Evolutionary conservation across 2,329 filamentous ascomycete genomes (phyloP).

Genomic region (Curvularia verruculosa): DNA sequence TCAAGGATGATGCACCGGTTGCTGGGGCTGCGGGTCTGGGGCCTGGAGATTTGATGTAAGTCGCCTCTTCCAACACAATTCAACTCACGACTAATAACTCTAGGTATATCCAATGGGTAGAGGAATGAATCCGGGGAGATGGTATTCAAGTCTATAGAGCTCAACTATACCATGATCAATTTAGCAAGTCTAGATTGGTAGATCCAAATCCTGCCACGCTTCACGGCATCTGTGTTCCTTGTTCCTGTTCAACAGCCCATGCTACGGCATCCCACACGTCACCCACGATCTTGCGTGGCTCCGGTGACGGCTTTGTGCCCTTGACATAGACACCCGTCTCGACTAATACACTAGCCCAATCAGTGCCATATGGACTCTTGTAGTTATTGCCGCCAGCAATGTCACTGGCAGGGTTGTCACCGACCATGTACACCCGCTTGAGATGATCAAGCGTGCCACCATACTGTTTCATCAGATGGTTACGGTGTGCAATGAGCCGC

Average conservation of each 20-base stretch:
- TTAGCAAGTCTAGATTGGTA: neutral
- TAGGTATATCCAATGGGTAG: constrained; percentile 14
- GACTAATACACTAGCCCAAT: constrained; percentile 79
- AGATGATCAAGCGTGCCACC: constrained; percentile 55
- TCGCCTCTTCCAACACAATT: neutral
- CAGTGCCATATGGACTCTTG: constrained; percentile 67
- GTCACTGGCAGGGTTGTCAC: constrained; percentile 77
- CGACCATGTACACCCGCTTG: constrained; percentile 88
- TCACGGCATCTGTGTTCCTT: constrained; percentile 51
- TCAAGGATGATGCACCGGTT: constrained; percentile 56
- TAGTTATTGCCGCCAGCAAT: constrained; percentile 86
- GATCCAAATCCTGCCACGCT: neutral
- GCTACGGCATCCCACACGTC: constrained; percentile 78
- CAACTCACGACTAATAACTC: neutral
- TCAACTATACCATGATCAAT: neutral
- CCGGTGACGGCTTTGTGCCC: constrained; percentile 61
- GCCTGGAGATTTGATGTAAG: constrained; percentile 35
- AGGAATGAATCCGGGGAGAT: neutral
- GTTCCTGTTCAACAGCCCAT: constrained; percentile 69
- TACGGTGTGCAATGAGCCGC: constrained; percentile 68
- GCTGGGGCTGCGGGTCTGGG: constrained; percentile 33
- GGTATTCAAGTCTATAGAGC: neutral
- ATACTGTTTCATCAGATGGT: constrained; percentile 52
- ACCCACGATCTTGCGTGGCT: constrained; percentile 70
- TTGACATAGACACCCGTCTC: constrained; percentile 77